These are phyloP conservation scores for Aethionema arabicum DNA, from an alignment of 345 rosid genomes.

Conservation along the genomic window DNA sequence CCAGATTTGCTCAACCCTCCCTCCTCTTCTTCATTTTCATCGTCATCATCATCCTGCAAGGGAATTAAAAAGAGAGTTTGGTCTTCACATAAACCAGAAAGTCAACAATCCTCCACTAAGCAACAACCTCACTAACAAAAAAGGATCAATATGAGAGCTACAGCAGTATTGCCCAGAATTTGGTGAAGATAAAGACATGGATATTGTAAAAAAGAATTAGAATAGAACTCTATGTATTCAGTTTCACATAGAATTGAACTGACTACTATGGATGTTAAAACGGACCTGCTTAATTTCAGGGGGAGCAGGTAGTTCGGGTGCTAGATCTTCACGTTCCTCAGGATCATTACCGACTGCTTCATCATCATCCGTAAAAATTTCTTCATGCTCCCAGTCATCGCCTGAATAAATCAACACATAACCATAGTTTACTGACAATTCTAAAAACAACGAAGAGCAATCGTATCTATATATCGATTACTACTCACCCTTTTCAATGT, in stretches of 20 bases:
- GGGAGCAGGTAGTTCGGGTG: constrained; percentile 93
- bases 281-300: constrained; percentile 92
- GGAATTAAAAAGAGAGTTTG: constrained; percentile 3
- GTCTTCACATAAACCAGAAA: background rate
- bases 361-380: constrained; percentile 96
- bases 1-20: constrained; percentile 94
- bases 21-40: constrained; percentile 87
- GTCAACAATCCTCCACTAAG: too few relatives aligned
- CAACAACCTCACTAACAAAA: too few relatives aligned
- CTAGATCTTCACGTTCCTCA: constrained; percentile 91
- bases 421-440: background rate
- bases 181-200: background rate
- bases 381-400: constrained; percentile 99
- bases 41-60: constrained; percentile 82
- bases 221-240: background rate
- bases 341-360: constrained; percentile 94
- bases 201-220: background rate
- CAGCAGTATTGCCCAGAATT: background rate
- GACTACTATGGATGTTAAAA: background rate
- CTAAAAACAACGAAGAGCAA: background rate
- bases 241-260: constrained; percentile 1
- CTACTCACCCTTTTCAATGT: constrained; percentile 80
- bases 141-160: too few relatives aligned
- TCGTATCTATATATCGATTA: background rate
- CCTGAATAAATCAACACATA: constrained; percentile 46